A percentile compares a stretch with the other conserved stretches of the same genome.
Conservation (phyloP, 139 green algal species). For the Chlorella sp. region DNA sequence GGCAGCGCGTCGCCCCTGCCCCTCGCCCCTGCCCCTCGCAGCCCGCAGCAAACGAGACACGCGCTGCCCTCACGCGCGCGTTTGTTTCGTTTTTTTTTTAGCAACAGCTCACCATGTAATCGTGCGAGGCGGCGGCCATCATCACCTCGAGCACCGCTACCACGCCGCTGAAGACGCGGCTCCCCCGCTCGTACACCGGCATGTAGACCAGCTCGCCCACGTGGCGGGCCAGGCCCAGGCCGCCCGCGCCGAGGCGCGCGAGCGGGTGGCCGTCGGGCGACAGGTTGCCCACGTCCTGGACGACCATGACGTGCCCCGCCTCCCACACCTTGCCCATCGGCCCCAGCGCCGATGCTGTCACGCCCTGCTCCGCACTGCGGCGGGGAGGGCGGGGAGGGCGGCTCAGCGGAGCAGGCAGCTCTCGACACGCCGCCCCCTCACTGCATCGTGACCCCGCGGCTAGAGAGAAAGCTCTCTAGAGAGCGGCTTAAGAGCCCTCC, state of each 20-base stretch:
- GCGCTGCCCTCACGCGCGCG: no score
- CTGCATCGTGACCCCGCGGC: neutral
- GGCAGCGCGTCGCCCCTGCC: no score
- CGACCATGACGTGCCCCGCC: constrained; percentile 38
- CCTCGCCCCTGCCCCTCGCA: no score
- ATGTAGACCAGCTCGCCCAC: constrained; percentile 41
- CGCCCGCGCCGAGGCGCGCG: constrained; percentile 8
- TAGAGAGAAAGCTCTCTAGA: neutral
- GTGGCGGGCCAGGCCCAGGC: neutral
- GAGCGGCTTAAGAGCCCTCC: neutral
- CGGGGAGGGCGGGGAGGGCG: neutral
- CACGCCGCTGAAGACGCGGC: constrained; percentile 6
- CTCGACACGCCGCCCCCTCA: neutral
- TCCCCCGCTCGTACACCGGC: constrained; percentile 35
- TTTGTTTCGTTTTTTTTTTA: no score
- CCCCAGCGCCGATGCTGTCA: constrained; percentile 16
- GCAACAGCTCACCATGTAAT: no score
- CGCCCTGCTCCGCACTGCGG: constrained; percentile 13
- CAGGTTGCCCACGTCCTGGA: constrained; percentile 36
- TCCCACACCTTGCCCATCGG: constrained; percentile 52
- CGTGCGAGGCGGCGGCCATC: neutral
- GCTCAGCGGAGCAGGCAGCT: neutral
- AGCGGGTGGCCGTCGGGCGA: constrained; percentile 21
- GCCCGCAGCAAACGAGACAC: no score
- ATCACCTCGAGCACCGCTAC: constrained; percentile 45